Evolutionary conservation across 2,329 filamentous ascomycete species (phyloP), one percentile per base, ranked within the genome.

Genomic region (Talaromyces piceae): DNA sequence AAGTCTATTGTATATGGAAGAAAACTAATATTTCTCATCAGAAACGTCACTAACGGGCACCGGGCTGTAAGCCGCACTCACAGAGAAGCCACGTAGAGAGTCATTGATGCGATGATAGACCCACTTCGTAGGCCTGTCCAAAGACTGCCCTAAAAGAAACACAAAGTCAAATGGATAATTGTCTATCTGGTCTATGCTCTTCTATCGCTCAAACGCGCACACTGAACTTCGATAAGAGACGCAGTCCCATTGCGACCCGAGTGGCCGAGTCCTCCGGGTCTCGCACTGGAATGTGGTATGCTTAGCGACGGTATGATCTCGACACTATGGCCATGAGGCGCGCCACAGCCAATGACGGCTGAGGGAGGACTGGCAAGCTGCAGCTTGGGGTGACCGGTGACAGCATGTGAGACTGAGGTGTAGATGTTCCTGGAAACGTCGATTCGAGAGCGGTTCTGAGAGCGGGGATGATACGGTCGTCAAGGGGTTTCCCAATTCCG

Each of bases 1-100:
- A 68, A 68, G 50, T 67, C 61, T 53, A 68, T 67, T 9, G 66
- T 68, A 49, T 67, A 68, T 1, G 66, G 66, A 33, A 68, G 65
- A 43, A 68, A 68, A 12, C 66, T 68, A 48, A 22, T 13, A 22
- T 1, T 2, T 18, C 16, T 23, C 28, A 44, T 49, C 47, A 47
- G 13, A 37, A 16, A 13, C 6, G 4, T 6, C 22, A 16, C 11
- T 2, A 25, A 9, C 26, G 43, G 23, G 6, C 9, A 22, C 5
- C 7, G 43, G 3, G n/a, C n/a, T n/a, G 4, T 33, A 37, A n/a
- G n/a, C n/a, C 31, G 20, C 30, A 56, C 64, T 52, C 57, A 68
- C 65, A 68, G 57, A 25, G 65, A 67, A n/a, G 60, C 65, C 45
- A 67, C 59, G 54, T 65, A 66, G 47, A 65, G 59, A 46, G 65